Percentiles rank a stretch among this genome's conserved stretches.
These are phyloP conservation scores for Starmerella gropengiesseri DNA, from an alignment of 805 yeast species.

Conservation along the genomic window DNA sequence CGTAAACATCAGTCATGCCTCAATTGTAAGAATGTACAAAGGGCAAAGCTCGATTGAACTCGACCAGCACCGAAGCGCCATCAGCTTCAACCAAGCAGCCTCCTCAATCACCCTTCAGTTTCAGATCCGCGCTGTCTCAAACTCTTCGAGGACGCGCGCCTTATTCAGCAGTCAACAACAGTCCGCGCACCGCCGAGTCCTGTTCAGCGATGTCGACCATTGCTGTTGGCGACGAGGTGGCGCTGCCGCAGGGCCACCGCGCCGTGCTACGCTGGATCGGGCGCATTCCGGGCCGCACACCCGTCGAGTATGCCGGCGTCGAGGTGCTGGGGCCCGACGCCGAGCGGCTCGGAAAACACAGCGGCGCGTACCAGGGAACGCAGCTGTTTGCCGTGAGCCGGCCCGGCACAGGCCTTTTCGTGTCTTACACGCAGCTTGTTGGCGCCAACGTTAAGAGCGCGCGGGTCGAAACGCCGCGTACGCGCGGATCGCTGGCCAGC, in stretches of 20 bases:
- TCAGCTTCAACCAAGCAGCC: too few species aligned
- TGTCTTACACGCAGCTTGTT: constrained; percentile 32
- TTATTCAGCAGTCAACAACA: too few species aligned
- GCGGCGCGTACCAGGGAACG: constrained; percentile 66
- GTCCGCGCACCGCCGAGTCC: too few species aligned
- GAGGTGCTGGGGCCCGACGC: constrained; percentile 55
- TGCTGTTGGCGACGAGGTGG: constrained; percentile 30
- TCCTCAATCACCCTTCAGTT: too few species aligned
- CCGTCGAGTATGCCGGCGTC: constrained; percentile 75
- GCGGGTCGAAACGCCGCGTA: constrained; percentile 2
- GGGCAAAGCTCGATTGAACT: too few species aligned
- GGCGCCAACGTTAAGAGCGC: constrained; percentile 18
- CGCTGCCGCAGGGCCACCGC: constrained; percentile 52
- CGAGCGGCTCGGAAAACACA: constrained; percentile 62
- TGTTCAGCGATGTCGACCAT: constrained; percentile 15
- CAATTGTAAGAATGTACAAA: too few species aligned
- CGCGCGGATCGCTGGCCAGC: not conserved
- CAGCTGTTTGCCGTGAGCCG: constrained; percentile 54
- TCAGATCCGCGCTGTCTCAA: too few species aligned
- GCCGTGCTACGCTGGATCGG: constrained; percentile 69
- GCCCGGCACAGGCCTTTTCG: constrained; percentile 66
- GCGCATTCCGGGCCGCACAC: constrained; percentile 49
- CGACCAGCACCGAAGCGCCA: too few species aligned
- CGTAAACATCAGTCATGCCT: too few species aligned
- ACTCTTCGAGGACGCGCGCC: too few species aligned